A percentile compares a stretch with the other conserved stretches of the same genome.
phyloP scores from a whole-genome alignment of 2,329 filamentous ascomycete species.

The Coniosporium tulheliwenetii region DNA sequence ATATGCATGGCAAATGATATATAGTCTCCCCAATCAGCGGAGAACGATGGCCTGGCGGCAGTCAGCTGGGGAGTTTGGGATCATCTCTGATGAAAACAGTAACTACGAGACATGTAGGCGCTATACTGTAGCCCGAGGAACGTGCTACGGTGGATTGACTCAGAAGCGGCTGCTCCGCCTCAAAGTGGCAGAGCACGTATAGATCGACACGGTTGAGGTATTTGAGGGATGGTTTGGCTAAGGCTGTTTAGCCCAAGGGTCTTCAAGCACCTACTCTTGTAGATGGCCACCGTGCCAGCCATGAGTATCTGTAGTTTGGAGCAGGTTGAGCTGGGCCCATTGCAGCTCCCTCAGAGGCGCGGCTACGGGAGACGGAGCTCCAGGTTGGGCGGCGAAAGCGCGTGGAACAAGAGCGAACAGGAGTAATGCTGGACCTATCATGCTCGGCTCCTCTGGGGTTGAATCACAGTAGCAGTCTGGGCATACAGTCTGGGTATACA shows the following conservation, averaged over 20 bases:
- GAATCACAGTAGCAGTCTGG: too few species aligned
- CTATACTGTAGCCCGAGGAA: too few species aligned
- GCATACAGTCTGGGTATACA: neutral
- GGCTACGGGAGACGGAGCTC: conserved; percentile 58
- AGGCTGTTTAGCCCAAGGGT: neutral
- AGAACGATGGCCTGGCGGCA: conserved; percentile 60
- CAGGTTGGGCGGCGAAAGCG: conserved; percentile 51
- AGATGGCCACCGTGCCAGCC: conserved; percentile 92
- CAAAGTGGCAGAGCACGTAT: too few species aligned
- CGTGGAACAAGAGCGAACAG: conserved; percentile 4
- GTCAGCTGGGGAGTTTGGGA: neutral
- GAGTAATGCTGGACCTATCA: neutral
- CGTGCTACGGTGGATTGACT: too few species aligned
- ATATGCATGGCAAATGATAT: conserved; percentile 81
- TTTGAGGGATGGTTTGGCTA: neutral
- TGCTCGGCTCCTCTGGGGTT: too few species aligned
- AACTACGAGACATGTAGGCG: neutral
- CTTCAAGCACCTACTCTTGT: conserved; percentile 51
- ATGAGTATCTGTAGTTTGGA: conserved; percentile 92
- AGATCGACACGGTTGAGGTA: too few species aligned
- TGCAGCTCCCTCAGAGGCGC: conserved; percentile 70
- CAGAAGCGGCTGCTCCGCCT: too few species aligned
- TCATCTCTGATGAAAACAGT: neutral
- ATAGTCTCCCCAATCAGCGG: conserved; percentile 96
- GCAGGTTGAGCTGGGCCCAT: conserved; percentile 85